phyloP scores from a whole-genome alignment of 2,329 filamentous ascomycete species.

The Pyrenophora tritici-repentis region DNA sequence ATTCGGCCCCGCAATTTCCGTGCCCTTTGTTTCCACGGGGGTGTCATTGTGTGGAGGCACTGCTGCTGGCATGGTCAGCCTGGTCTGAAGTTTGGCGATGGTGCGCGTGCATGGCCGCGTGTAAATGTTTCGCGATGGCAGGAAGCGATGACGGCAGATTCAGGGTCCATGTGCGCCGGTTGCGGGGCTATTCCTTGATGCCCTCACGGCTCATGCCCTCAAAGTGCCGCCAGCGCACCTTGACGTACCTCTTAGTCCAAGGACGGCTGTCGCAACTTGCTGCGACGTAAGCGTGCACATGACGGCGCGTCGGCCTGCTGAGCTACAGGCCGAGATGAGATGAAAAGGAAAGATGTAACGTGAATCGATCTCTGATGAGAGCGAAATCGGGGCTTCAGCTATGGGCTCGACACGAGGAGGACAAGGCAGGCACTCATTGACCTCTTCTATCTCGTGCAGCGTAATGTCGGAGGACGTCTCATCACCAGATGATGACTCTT shows the following conservation, averaged over 20 bases:
- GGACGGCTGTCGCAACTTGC: constrained; percentile 17
- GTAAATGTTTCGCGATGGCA: constrained; percentile 18
- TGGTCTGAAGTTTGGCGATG: constrained; percentile 9
- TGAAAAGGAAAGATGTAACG: constrained; percentile 27
- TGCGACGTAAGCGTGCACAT: constrained; percentile 42
- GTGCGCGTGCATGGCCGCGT: constrained; percentile 31
- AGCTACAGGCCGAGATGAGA: constrained; percentile 37
- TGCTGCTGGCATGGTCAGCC: constrained; percentile 39
- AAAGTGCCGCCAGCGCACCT: neutral
- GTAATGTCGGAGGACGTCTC: constrained; percentile 25
- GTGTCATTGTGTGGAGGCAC: constrained; percentile 32
- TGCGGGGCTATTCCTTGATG: constrained; percentile 12
- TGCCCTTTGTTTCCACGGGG: constrained; percentile 24
- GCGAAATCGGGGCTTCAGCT: constrained; percentile 1
- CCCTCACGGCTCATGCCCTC: neutral
- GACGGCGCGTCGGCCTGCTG: constrained; percentile 19
- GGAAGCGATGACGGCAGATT: constrained; percentile 30
- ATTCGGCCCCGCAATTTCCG: constrained; percentile 3
- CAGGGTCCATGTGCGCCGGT: constrained; percentile 21
- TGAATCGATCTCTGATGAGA: neutral
- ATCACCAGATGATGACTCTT: constrained; percentile 18
- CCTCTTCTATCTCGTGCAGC: constrained; percentile 11
- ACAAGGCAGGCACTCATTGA: neutral
- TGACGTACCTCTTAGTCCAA: constrained; percentile 24
- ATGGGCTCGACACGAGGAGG: constrained; percentile 3